Conservation (phyloP, 768 basidiomycete genomes). For the Tricholoma sp. region DNA sequence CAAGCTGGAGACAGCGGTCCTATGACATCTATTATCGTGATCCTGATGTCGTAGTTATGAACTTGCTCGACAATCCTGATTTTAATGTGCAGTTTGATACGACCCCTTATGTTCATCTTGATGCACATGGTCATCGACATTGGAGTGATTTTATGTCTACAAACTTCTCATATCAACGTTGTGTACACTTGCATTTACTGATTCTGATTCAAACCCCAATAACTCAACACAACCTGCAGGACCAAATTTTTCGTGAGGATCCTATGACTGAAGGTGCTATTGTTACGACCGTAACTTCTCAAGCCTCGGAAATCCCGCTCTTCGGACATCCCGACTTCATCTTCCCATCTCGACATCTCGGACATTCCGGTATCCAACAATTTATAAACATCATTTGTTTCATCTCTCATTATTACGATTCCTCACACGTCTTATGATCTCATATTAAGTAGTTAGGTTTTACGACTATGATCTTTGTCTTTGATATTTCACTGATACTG, state of each 20-base stretch:
- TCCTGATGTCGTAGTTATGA: slow-evolving; percentile 14
- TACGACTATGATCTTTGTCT: too few species aligned
- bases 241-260: background rate
- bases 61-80: slow-evolving; percentile 24
- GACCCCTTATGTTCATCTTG: slow-evolving; percentile 17
- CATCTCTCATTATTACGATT: too few species aligned
- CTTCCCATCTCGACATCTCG: too few species aligned
- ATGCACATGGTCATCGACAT: slow-evolving; percentile 9
- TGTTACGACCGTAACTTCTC: too few species aligned
- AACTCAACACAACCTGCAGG: background rate
- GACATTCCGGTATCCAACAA: too few species aligned
- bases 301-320: too few species aligned
- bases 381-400: too few species aligned
- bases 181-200: slow-evolving; percentile 2
- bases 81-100: slow-evolving; percentile 20
- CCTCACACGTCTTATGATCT: too few species aligned
- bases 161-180: slow-evolving; percentile 25
- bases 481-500: too few species aligned
- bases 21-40: slow-evolving; percentile 21
- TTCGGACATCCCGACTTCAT: too few species aligned
- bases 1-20: slow-evolving; percentile 15
- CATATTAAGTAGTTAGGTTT: too few species aligned
- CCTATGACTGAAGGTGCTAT: background rate
- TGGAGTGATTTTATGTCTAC: slow-evolving; percentile 30
- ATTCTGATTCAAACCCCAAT: background rate